phyloP scores from a whole-genome alignment of 768 basidiomycete genomes.

The Serendipita sp. region DNA sequence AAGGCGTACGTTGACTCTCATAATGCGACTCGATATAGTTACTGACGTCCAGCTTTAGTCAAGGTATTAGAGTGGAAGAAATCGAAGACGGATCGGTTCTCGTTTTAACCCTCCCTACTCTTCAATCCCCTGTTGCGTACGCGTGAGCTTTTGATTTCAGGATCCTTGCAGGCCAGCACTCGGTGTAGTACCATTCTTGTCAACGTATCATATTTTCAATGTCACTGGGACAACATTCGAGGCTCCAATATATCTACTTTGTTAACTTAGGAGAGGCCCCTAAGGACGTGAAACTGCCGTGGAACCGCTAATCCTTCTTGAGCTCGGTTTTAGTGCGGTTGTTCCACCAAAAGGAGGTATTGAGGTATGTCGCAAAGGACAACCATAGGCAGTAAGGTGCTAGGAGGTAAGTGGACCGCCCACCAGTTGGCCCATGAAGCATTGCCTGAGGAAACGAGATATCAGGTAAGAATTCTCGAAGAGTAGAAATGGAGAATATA shows the following conservation, averaged over 20 bases:
- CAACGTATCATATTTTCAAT: no score
- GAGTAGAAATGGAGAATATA: constrained; percentile 14
- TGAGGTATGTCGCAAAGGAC: constrained; percentile 50
- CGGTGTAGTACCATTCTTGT: no score
- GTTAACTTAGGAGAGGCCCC: no score
- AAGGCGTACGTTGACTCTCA: neutral
- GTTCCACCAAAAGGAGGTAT: constrained; percentile 46
- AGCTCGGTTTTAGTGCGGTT: constrained; percentile 20
- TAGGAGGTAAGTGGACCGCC: constrained; percentile 38
- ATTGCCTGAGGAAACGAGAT: constrained; percentile 23
- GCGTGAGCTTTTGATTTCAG: neutral
- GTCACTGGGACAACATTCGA: no score
- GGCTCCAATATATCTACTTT: no score
- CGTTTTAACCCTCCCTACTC: neutral
- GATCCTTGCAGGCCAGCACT: neutral
- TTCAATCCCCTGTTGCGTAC: neutral
- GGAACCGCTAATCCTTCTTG: constrained; percentile 1
- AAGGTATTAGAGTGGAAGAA: neutral
- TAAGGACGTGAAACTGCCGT: neutral
- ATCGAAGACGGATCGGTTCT: neutral
- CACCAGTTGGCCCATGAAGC: constrained; percentile 30
- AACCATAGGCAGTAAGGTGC: constrained; percentile 55
- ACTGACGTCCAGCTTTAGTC: neutral
- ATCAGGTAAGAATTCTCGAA: no score
- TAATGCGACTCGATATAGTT: neutral